Base-by-base conservation (phyloP, 2,329 filamentous ascomycete species). In the Penicillium sclerotiorum region DNA sequence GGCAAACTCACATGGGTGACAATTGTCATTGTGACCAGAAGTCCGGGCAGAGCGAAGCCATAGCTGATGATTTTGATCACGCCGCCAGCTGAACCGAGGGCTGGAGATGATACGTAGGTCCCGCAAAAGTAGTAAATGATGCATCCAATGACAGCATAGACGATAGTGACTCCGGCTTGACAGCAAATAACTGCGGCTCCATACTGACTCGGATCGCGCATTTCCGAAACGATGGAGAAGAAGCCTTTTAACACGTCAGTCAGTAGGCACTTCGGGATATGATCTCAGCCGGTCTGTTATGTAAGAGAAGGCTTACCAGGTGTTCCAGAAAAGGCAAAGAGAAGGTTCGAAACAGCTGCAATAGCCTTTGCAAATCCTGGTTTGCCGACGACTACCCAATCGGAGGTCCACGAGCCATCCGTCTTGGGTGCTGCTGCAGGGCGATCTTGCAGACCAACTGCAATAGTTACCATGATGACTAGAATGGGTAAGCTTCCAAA, bases 61-160 rank as follows among this genome's bases (percentile, higher is more conserved):
- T 78, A 79, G 39, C 65, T 67, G 12, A 77, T 60, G 53, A 72
- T 77, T 64, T 78, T 78, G 45, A 50, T 42, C 12, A 39, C 15
- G 8, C 49, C 52, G 18, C 76, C 76, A 1, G 75, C 76, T 32
- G 73, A 77, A 1, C 75, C 77, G 4, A 80, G 67, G 1, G 75
- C 75, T 0, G 77, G 77, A 0, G 74, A 77, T 1, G 76, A 70
- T 3, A 80, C 73, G 43, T 69, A 75, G 0, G 71, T 72, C 0
- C 77, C 77, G 50, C 73, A 77, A 53, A 63, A 78, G 51, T 70
- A 71, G 61, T 79, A 79, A 2, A 79, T 70, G 0, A 78, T 70
- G 3, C 66, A 53, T 8, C 69, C 68, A 22, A 75, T 67, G 5
- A 63, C 50, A 18, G 71, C 56, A 32, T 75, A 74, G 2, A 68